A percentile compares a stretch with the other conserved stretches of the same genome.
Evolutionary conservation across 1,284 basidiomycete species (phyloP).

Genomic region (Lentinula novae-zelandiae): DNA sequence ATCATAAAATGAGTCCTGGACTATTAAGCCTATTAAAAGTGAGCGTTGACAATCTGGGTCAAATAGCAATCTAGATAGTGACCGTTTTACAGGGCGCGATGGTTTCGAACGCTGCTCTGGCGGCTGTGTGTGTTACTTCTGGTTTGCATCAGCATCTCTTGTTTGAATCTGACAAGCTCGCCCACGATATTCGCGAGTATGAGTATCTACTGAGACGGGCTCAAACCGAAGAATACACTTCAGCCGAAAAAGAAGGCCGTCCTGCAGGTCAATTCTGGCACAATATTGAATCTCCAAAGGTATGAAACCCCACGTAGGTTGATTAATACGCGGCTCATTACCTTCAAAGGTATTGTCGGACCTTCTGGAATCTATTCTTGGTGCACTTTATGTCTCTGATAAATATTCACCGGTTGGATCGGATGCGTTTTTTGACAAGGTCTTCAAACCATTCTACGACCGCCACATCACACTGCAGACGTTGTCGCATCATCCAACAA

Average conservation of each 20-base stretch:
- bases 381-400: slow-evolving; percentile 74
- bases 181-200: slow-evolving; percentile 50
- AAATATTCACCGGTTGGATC: slow-evolving; percentile 56
- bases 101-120: slow-evolving; percentile 74
- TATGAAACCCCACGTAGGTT: slow-evolving; percentile 19
- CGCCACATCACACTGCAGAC: slow-evolving; percentile 66
- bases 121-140: slow-evolving; percentile 66
- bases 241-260: slow-evolving; percentile 44
- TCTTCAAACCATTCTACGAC: slow-evolving; percentile 73
- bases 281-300: slow-evolving; percentile 73
- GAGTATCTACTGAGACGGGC: slow-evolving; percentile 42
- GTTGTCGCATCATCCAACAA: slow-evolving; percentile 70
- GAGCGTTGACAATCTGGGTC: slow-evolving; percentile 15
- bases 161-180: slow-evolving; percentile 51
- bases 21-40: slow-evolving; percentile 75
- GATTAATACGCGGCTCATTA: too few species aligned
- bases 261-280: slow-evolving; percentile 71
- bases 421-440: slow-evolving; percentile 59
- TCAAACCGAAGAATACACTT: slow-evolving; percentile 44
- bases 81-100: slow-evolving; percentile 57
- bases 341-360: slow-evolving; percentile 61
- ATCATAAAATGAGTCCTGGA: slow-evolving; percentile 64
- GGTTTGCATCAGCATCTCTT: slow-evolving; percentile 61
- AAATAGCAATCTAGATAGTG: background rate
- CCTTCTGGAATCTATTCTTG: slow-evolving; percentile 72